phyloP scores from a whole-genome alignment of 2,329 filamentous ascomycete genomes.

The Phialocephala sp. region DNA sequence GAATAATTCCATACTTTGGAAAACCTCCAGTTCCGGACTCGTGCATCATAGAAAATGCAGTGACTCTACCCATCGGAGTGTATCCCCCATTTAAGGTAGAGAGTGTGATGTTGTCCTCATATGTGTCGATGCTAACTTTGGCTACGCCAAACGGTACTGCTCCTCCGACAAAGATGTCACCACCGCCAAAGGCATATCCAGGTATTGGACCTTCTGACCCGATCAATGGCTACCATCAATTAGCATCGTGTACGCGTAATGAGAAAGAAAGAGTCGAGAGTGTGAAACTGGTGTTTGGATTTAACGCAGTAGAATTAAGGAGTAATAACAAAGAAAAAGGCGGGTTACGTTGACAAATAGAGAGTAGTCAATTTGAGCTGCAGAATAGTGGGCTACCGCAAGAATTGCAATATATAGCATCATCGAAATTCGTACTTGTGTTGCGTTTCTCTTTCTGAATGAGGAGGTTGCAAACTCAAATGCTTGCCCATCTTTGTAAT shows the following conservation, averaged over 20 bases:
- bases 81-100: conserved; percentile 35
- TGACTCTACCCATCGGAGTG: conserved; percentile 51
- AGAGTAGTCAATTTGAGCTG: conserved; percentile 10
- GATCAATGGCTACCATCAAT: not conserved
- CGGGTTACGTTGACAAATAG: not conserved
- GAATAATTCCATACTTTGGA: conserved; percentile 62
- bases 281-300: too few relatives aligned
- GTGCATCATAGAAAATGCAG: conserved; percentile 58
- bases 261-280: too few relatives aligned
- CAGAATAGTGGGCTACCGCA: not conserved
- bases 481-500: not conserved
- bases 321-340: too few relatives aligned
- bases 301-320: too few relatives aligned
- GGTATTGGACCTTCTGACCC: conserved; percentile 6
- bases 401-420: conserved; percentile 5
- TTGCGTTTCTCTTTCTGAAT: not conserved
- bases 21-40: conserved; percentile 52
- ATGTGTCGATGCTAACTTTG: conserved; percentile 37
- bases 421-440: not conserved
- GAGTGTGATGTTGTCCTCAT: conserved; percentile 31
- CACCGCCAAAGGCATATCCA: conserved; percentile 31
- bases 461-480: not conserved
- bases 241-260: too few relatives aligned
- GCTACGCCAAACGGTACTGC: conserved; percentile 28
- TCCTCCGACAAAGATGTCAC: conserved; percentile 26